A percentile compares a stretch with the other conserved stretches of the same genome.
These are phyloP conservation scores for Phanerochaete carnosa DNA, from an alignment of 768 basidiomycete species.

Conservation along the genomic window DNA sequence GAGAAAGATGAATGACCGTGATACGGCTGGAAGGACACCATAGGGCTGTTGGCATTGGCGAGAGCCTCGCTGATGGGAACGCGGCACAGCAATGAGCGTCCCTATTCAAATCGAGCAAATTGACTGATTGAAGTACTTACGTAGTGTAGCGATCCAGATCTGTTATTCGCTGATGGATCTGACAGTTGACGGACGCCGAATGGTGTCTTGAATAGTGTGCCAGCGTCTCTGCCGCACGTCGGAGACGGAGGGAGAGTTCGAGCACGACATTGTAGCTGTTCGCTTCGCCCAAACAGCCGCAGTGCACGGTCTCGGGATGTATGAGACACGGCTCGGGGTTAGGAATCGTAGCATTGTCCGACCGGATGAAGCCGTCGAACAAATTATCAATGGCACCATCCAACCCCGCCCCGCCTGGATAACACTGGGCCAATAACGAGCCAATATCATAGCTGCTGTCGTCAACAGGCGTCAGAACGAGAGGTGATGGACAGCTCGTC, in stretches of 20 bases:
- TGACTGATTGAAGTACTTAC: constrained; percentile 32
- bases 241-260: constrained; percentile 61
- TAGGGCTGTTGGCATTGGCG: constrained; percentile 8
- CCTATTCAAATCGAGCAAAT: neutral
- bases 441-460: constrained; percentile 20
- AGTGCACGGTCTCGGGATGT: constrained; percentile 30
- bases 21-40: neutral
- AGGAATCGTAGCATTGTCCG: constrained; percentile 6
- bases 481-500: constrained; percentile 19
- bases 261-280: constrained; percentile 55
- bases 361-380: constrained; percentile 20
- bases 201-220: constrained; percentile 42
- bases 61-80: constrained; percentile 12
- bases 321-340: constrained; percentile 1
- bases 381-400: constrained; percentile 21
- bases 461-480: constrained; percentile 18
- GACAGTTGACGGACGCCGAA: constrained; percentile 26
- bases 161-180: constrained; percentile 41
- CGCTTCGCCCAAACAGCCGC: constrained; percentile 56
- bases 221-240: constrained; percentile 55
- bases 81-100: neutral
- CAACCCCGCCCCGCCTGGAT: constrained; percentile 2
- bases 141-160: constrained; percentile 51
- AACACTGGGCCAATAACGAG: constrained; percentile 18
- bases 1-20: neutral